Evolutionary conservation across 768 basidiomycete genomes (phyloP).

Genomic region (Panus rudis): DNA sequence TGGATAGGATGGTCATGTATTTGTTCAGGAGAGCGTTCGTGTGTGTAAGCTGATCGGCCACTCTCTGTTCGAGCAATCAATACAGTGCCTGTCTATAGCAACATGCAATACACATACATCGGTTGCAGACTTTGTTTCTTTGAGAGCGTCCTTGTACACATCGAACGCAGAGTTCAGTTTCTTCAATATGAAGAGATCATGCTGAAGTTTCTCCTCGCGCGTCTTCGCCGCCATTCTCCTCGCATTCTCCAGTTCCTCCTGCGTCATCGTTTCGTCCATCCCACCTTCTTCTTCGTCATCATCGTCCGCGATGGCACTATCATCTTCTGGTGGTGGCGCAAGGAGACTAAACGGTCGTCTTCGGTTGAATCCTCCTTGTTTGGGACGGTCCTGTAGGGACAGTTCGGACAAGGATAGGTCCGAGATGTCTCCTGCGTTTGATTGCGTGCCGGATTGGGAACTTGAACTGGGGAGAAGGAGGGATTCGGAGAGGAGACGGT

Average conservation of each 20-base stretch:
- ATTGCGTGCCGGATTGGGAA: slow-evolving; percentile 20
- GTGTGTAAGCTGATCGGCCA: slow-evolving; percentile 59
- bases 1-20: slow-evolving; percentile 62
- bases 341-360: slow-evolving; percentile 26
- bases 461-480: slow-evolving; percentile 25
- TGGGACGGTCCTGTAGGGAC: slow-evolving; percentile 30
- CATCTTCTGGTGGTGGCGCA: slow-evolving; percentile 19
- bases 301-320: slow-evolving; percentile 13
- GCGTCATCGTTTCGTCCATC: slow-evolving; percentile 21
- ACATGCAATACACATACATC: slow-evolving; percentile 51
- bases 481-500: slow-evolving; percentile 43
- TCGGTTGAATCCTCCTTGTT: slow-evolving; percentile 6
- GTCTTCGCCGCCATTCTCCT: slow-evolving; percentile 25
- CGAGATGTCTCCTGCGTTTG: slow-evolving; percentile 35
- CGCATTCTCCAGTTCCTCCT: slow-evolving; percentile 20
- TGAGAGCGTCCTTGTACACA: slow-evolving; percentile 59
- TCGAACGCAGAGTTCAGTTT: slow-evolving; percentile 70
- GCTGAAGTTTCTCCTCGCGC: slow-evolving; percentile 68
- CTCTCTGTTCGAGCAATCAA: slow-evolving; percentile 35
- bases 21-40: slow-evolving; percentile 71
- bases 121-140: slow-evolving; percentile 58
- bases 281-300: slow-evolving; percentile 12
- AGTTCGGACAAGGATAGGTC: slow-evolving; percentile 56
- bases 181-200: slow-evolving; percentile 64
- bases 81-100: not conserved